A percentile compares a stretch with the other conserved stretches of the same genome.
These are phyloP conservation scores for Thalassiosira exigua DNA, from an alignment of 352 stramenopile species.

Conservation along the genomic window DNA sequence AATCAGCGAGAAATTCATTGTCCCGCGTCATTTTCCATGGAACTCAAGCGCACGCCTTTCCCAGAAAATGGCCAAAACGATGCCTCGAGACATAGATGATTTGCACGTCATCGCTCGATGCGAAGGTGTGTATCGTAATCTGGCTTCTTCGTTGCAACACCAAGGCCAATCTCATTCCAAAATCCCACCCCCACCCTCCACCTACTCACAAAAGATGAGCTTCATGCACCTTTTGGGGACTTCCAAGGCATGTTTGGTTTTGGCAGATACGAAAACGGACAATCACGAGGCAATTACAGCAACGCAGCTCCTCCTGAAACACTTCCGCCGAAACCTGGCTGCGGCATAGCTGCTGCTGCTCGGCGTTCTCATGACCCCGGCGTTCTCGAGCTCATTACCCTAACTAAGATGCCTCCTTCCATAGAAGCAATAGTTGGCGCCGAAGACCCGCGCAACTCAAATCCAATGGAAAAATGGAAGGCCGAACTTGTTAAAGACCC, in stretches of 20 bases:
- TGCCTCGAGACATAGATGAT: conserved; percentile 82
- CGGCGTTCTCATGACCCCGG: conserved; percentile 69
- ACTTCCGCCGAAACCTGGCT: conserved; percentile 1
- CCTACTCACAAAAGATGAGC: too few species aligned
- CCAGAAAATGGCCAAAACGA: conserved; percentile 67
- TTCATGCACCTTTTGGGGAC: conserved; percentile 63
- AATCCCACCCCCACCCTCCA: too few species aligned
- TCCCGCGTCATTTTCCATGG: conserved; percentile 59
- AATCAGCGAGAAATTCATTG: conserved; percentile 53
- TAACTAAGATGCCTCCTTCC: conserved; percentile 43
- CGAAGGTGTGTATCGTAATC: too few species aligned
- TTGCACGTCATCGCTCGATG: conserved; percentile 69
- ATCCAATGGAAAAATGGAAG: conserved; percentile 34
- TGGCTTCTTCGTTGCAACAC: too few species aligned
- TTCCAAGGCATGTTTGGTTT: conserved; percentile 67
- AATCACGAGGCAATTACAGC: conserved; percentile 53
- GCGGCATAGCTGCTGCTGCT: conserved; percentile 44
- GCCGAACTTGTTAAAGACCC: conserved; percentile 29
- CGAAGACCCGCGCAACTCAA: conserved; percentile 1
- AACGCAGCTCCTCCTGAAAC: conserved; percentile 7
- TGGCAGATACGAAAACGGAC: conserved; percentile 72
- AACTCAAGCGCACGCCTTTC: conserved; percentile 29
- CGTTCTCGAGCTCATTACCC: conserved; percentile 65
- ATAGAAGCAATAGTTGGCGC: conserved; percentile 26
- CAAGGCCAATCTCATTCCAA: too few species aligned